Percentiles rank a stretch among this genome's conserved stretches.
Evolutionary conservation across 108 stramenopile species (phyloP).

Genomic region (Nitzschia sp.): DNA sequence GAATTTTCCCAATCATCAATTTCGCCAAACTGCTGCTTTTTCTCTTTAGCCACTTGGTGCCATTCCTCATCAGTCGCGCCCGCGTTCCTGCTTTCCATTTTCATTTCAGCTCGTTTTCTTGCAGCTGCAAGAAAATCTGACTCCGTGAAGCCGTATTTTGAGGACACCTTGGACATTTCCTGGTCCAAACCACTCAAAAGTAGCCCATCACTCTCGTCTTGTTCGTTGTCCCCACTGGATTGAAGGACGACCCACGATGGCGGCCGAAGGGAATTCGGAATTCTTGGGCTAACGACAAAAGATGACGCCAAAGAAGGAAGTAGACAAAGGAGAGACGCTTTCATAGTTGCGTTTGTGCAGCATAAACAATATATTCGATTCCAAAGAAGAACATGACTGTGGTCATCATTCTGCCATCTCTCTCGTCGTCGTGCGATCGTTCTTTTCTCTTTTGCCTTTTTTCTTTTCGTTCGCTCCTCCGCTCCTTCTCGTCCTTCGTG

Average conservation of each 20-base stretch:
- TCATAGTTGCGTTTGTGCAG: constrained; percentile 1
- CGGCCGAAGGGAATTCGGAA: neutral
- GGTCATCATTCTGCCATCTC: too few species aligned
- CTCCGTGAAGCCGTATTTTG: constrained; percentile 39
- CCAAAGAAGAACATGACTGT: too few species aligned
- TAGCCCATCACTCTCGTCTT: constrained; percentile 5
- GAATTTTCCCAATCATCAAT: constrained; percentile 56
- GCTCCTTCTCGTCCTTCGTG: too few species aligned
- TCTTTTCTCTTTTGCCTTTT: too few species aligned
- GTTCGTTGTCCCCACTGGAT: neutral
- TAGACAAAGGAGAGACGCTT: neutral
- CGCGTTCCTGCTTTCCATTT: constrained; percentile 20
- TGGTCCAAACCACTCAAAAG: constrained; percentile 12
- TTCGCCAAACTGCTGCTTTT: constrained; percentile 29
- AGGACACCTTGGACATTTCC: constrained; percentile 8
- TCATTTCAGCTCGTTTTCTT: constrained; percentile 33
- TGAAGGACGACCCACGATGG: too few species aligned
- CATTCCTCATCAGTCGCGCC: constrained; percentile 46
- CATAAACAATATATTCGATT: too few species aligned
- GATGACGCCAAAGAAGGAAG: constrained; percentile 7
- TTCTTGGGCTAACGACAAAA: neutral
- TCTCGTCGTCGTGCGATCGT: too few species aligned
- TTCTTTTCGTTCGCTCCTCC: too few species aligned
- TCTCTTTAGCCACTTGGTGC: constrained; percentile 30
- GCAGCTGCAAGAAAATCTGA: constrained; percentile 50